Evolutionary conservation across 441 rosid species (phyloP).

Genomic region (Kokia cookei): DNA sequence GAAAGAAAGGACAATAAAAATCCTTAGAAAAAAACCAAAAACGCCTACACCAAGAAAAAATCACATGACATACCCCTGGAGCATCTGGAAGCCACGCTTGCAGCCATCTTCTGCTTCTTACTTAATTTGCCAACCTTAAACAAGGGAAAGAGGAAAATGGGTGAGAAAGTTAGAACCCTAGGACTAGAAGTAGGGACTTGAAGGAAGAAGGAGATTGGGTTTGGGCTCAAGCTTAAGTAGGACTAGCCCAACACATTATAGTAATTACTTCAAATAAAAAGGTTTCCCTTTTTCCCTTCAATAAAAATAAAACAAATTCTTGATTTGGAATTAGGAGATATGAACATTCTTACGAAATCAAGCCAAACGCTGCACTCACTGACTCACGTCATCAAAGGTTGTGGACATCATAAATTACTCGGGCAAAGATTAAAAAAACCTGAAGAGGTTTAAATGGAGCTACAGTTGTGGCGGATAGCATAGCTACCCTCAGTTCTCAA

Average conservation of each 20-base stretch:
- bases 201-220: not conserved
- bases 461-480: not conserved
- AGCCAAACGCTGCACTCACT: too few relatives aligned
- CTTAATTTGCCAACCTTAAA: not conserved
- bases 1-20: not conserved
- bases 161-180: not conserved
- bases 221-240: not conserved
- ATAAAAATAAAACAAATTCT: not conserved
- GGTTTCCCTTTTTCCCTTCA: not conserved
- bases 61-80: not conserved
- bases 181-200: not conserved
- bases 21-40: not conserved
- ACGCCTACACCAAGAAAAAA: not conserved
- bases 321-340: not conserved
- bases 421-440: too few relatives aligned
- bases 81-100: conserved; percentile 5
- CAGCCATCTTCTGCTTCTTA: conserved; percentile 9
- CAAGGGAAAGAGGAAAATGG: not conserved
- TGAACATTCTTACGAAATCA: not conserved
- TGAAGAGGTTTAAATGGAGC: not conserved
- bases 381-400: too few relatives aligned
- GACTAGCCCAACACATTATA: not conserved
- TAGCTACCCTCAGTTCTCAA: not conserved
- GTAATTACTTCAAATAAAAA: not conserved
- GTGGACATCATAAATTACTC: too few relatives aligned